Evolutionary conservation across 805 yeast species (phyloP).

Genomic region (Yarrowia yakushimensis): DNA sequence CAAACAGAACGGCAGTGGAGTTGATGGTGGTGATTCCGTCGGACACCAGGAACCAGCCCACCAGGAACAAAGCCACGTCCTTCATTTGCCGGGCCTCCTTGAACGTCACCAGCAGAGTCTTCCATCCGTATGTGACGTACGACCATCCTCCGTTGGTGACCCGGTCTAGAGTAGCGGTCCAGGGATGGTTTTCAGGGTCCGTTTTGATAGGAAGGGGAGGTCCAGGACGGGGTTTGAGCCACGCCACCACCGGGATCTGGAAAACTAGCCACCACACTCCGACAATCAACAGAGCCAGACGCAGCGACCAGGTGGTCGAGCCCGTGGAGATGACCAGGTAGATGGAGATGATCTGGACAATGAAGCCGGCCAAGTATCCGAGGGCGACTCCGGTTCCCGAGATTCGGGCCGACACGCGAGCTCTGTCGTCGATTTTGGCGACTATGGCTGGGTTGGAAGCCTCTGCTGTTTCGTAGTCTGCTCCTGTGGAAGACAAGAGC

Average conservation of each 20-base stretch:
- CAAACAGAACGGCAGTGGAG: constrained; percentile 73
- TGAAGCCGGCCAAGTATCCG: constrained; percentile 65
- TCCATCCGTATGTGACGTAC: constrained; percentile 60
- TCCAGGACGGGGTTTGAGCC: constrained; percentile 48
- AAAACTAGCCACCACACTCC: constrained; percentile 77
- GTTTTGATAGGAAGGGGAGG: constrained; percentile 36
- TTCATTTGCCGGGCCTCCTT: constrained; percentile 55
- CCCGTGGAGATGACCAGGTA: constrained; percentile 44
- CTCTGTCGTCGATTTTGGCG: not conserved
- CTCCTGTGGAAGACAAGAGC: not conserved
- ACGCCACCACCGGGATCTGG: constrained; percentile 56
- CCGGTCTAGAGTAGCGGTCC: constrained; percentile 20
- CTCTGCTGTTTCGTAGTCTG: not conserved
- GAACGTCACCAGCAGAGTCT: constrained; percentile 52
- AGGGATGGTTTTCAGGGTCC: constrained; percentile 26
- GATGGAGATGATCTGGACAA: constrained; percentile 63
- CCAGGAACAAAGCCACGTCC: constrained; percentile 62
- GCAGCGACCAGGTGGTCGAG: constrained; percentile 45
- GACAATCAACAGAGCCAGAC: constrained; percentile 57
- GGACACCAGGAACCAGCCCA: constrained; percentile 74
- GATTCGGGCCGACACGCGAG: constrained; percentile 38
- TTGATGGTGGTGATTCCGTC: constrained; percentile 77
- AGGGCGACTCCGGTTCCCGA: constrained; percentile 69
- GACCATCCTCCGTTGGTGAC: constrained; percentile 23
- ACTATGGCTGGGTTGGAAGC: not conserved